Evolutionary conservation across 768 basidiomycete genomes (phyloP), one percentile per base, ranked within the genome.

Genomic region (Leccinum aurantiacum): DNA sequence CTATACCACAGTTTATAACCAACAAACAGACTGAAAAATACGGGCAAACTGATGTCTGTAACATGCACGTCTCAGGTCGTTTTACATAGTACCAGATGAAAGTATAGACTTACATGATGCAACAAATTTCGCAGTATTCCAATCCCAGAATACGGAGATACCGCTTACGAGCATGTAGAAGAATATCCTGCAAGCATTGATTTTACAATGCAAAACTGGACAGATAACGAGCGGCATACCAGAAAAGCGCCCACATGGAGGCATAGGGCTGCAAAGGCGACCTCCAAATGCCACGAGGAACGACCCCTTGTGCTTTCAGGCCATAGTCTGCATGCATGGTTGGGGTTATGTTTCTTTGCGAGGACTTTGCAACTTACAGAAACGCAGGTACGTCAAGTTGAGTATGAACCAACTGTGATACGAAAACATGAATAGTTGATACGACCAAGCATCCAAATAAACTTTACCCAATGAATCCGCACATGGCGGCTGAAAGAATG

Each of bases 371-470:
- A 14, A 77, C 86, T 63, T 62, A 85, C 87, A 82, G 79, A 88
- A 92, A 73, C 76, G 83, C 56, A 90, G 67, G 75, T 88, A 93
- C 15, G 90, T 90, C 29, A 89, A 58, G 70, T 88, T 88, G 71
- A 90, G 85, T 37, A 81, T 70, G 60, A 79, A 78, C 89, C 89
- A 91, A 51, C 82, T 77, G 75, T 44, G 55, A 78, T 77, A 27
- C 14, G 14, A 49, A 29, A 46, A 77, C 85, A 74, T 54, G 88
- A 90, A 48, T 83, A 80, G 33, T n/a, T 6, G 15, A n/a, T 19
- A 66, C 83, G 85, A 75, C 14, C 57, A 75, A 52, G 5, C 24
- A 15, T 51, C 38, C n/a, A 29, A 48, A 62, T 46, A 49, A 9
- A 56, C 37, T 17, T 57, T n/a, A 63, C 64, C 65, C 65, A 64